Conservation (phyloP, 768 basidiomycete species). For the Cyclocybe aegerita region DNA sequence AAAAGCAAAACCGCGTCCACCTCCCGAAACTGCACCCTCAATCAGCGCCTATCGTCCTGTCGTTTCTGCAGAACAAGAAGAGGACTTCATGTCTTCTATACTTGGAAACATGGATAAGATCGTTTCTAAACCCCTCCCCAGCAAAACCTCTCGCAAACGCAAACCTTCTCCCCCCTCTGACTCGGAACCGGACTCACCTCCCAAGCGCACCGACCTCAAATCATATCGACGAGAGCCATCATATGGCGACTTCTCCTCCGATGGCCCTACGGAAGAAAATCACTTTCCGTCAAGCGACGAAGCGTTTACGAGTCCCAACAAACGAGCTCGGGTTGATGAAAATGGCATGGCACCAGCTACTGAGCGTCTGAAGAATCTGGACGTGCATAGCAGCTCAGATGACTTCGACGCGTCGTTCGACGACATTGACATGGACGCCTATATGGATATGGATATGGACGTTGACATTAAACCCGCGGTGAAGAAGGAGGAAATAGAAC, state of each 20-base stretch:
- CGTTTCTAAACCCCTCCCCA: constrained; percentile 19
- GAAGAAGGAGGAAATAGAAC: constrained; percentile 29
- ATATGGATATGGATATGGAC: constrained; percentile 60
- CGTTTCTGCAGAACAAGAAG: constrained; percentile 77
- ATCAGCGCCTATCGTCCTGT: constrained; percentile 81
- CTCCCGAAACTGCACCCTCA: constrained; percentile 53
- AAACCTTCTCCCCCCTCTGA: constrained; percentile 57
- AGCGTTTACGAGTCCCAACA: constrained; percentile 64
- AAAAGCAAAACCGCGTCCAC: constrained; percentile 52
- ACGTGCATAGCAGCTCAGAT: constrained; percentile 52
- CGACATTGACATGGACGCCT: constrained; percentile 61
- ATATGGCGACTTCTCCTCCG: constrained; percentile 46
- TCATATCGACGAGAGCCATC: constrained; percentile 33
- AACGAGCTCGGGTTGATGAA: constrained; percentile 52
- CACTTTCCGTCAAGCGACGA: constrained; percentile 56
- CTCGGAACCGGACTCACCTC: constrained; percentile 37
- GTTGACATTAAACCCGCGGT: constrained; percentile 35
- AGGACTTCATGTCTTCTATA: constrained; percentile 85
- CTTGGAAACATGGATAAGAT: constrained; percentile 68
- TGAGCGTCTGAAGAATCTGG: constrained; percentile 57
- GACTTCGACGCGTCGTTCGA: constrained; percentile 46
- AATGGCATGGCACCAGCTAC: constrained; percentile 52
- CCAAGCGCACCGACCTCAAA: constrained; percentile 23
- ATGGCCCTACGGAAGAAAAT: constrained; percentile 39
- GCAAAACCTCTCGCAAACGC: constrained; percentile 53